Evolutionary conservation across 1,139 yeast species (phyloP).

Genomic region (Candida tetrigidarum): DNA sequence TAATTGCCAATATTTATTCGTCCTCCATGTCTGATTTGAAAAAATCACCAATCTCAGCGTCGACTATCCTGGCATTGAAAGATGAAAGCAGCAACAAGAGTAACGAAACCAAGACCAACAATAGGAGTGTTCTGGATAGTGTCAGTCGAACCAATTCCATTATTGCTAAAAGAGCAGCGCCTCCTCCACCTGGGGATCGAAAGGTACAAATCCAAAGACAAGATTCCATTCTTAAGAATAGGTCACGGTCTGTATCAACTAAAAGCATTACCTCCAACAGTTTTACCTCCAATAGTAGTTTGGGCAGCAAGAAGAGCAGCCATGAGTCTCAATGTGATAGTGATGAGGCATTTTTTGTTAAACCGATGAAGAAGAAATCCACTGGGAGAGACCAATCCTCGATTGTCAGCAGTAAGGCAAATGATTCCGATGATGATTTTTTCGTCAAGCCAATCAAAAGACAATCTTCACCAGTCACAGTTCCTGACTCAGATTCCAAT

Average conservation of each 20-base stretch:
- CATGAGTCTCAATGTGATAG: slow-evolving; percentile 41
- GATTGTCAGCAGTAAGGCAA: slow-evolving; percentile 10
- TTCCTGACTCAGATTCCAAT: neutral
- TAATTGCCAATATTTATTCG: slow-evolving; percentile 47
- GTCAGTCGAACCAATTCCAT: slow-evolving; percentile 24
- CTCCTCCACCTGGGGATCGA: slow-evolving; percentile 61
- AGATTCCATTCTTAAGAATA: slow-evolving; percentile 20
- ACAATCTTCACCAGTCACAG: slow-evolving; percentile 4
- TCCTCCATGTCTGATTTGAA: slow-evolving; percentile 41
- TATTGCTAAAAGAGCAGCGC: slow-evolving; percentile 73
- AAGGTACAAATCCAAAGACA: slow-evolving; percentile 19
- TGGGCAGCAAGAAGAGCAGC: slow-evolving; percentile 9
- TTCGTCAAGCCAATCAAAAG: slow-evolving; percentile 31
- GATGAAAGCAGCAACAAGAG: slow-evolving; percentile 23
- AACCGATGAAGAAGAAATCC: slow-evolving; percentile 20
- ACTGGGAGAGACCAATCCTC: neutral
- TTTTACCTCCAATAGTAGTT: slow-evolving; percentile 7
- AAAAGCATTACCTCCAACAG: slow-evolving; percentile 10
- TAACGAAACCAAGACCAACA: neutral
- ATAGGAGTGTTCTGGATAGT: slow-evolving; percentile 6
- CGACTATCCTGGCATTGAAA: slow-evolving; percentile 36
- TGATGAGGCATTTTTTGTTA: slow-evolving; percentile 66
- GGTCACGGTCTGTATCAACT: slow-evolving; percentile 7
- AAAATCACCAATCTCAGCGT: slow-evolving; percentile 44
- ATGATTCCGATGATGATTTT: slow-evolving; percentile 33